These are phyloP conservation scores for Zymoseptoria brevis DNA, from an alignment of 2,329 filamentous ascomycete genomes.

Conservation along the genomic window DNA sequence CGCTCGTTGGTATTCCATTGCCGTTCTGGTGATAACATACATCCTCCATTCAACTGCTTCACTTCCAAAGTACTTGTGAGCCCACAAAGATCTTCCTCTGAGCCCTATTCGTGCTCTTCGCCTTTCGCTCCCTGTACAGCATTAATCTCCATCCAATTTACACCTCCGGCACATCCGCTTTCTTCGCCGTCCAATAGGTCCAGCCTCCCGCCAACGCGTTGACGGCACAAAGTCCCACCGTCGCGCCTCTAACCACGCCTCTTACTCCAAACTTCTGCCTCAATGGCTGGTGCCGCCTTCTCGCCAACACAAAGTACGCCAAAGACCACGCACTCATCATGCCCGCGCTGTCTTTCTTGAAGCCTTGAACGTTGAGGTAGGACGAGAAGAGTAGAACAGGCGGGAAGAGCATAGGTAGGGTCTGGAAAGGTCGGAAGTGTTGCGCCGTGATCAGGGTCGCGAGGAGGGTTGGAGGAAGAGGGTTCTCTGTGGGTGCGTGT, in stretches of 20 bases:
- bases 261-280: slow-evolving; percentile 43
- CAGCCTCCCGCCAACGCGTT: slow-evolving; percentile 46
- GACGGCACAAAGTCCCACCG: slow-evolving; percentile 43
- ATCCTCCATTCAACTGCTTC: no score
- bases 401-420: slow-evolving; percentile 59
- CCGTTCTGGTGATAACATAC: no score
- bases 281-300: slow-evolving; percentile 46
- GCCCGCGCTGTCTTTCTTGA: slow-evolving; percentile 56
- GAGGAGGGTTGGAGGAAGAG: slow-evolving; percentile 56
- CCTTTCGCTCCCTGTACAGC: no score
- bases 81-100: no score
- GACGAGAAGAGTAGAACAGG: slow-evolving; percentile 58
- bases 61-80: no score
- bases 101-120: neutral
- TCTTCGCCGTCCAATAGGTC: slow-evolving; percentile 35
- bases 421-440: slow-evolving; percentile 58
- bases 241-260: slow-evolving; percentile 45
- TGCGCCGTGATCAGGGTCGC: slow-evolving; percentile 60
- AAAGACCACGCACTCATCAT: slow-evolving; percentile 58
- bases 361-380: slow-evolving; percentile 57
- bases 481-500: slow-evolving; percentile 45
- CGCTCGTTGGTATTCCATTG: no score
- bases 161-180: neutral
- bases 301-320: slow-evolving; percentile 55
- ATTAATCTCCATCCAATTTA: neutral